These are phyloP conservation scores for Pseudocercospora fijiensis DNA, from an alignment of 2,329 filamentous ascomycete genomes.

Conservation along the genomic window DNA sequence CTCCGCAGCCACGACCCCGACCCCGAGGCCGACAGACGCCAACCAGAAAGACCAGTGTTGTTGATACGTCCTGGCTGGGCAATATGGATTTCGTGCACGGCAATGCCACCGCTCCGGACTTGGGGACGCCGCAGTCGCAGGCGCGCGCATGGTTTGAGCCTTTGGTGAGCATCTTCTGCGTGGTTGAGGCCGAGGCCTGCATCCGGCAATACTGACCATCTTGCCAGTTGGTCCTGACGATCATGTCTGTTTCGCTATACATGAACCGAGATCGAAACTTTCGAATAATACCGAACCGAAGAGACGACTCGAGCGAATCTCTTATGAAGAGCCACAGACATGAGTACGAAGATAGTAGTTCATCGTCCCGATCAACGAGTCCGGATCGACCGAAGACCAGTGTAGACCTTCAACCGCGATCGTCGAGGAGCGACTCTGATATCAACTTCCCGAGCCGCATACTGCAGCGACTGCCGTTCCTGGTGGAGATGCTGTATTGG, in stretches of 20 bases:
- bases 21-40: neutral
- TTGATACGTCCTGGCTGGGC: neutral
- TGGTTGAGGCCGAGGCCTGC: neutral
- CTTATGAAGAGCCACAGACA: slow-evolving; percentile 25
- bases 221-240: slow-evolving; percentile 43
- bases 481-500: slow-evolving; percentile 76
- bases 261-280: slow-evolving; percentile 44
- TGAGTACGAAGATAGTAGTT: slow-evolving; percentile 21
- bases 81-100: slow-evolving; percentile 1
- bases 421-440: slow-evolving; percentile 48
- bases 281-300: slow-evolving; percentile 29
- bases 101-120: slow-evolving; percentile 20
- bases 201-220: slow-evolving; percentile 14
- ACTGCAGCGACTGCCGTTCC: slow-evolving; percentile 66
- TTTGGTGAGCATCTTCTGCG: slow-evolving; percentile 29
- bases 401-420: slow-evolving; percentile 46
- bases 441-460: slow-evolving; percentile 59
- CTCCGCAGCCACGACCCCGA: slow-evolving; percentile 1
- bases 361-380: slow-evolving; percentile 32
- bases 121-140: slow-evolving; percentile 31
- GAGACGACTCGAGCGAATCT: slow-evolving; percentile 22
- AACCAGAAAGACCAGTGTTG: neutral
- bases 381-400: slow-evolving; percentile 47
- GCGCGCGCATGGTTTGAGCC: slow-evolving; percentile 32
- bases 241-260: slow-evolving; percentile 45